A percentile compares a stretch with the other conserved stretches of the same genome.
Conservation (phyloP, 768 basidiomycete species). For the Trametopsis cervina region DNA sequence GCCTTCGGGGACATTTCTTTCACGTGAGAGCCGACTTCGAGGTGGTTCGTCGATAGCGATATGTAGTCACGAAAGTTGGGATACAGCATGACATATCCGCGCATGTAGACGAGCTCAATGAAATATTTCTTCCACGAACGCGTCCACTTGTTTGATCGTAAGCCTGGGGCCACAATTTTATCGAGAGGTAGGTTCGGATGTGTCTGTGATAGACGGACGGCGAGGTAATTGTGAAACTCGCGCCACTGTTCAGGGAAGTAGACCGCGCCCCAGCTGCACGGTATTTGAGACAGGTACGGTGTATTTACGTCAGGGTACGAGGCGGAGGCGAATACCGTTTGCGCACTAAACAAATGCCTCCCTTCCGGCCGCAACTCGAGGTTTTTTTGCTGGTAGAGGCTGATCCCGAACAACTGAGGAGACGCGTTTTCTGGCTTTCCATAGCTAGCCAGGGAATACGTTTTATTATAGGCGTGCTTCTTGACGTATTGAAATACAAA, state of each 20-base stretch:
- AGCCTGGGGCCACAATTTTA: conserved; percentile 54
- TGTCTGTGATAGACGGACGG: conserved; percentile 57
- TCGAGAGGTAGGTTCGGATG: conserved; percentile 30
- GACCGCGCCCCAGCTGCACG: conserved; percentile 88
- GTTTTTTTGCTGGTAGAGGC: conserved; percentile 82
- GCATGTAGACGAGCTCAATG: conserved; percentile 77
- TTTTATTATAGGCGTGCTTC: too few relatives aligned
- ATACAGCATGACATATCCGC: conserved; percentile 85
- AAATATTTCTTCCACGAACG: conserved; percentile 87
- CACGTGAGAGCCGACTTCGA: conserved; percentile 81
- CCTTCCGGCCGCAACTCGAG: conserved; percentile 67
- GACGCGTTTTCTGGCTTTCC: conserved; percentile 35
- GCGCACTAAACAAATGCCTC: conserved; percentile 61
- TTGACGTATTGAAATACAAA: too few relatives aligned
- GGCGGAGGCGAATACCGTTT: conserved; percentile 40
- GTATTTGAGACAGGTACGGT: conserved; percentile 81
- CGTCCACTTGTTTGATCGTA: conserved; percentile 77
- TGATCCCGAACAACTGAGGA: conserved; percentile 64
- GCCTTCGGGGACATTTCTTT: conserved; percentile 41
- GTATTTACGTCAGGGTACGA: conserved; percentile 39
- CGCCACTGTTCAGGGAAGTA: conserved; percentile 90
- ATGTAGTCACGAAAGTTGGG: conserved; percentile 69
- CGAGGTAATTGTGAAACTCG: conserved; percentile 76
- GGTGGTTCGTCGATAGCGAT: conserved; percentile 86
- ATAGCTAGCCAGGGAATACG: conserved; percentile 37